Evolutionary conservation across 306 rosid genomes (phyloP).

Genomic region (Castanea mollissima): DNA sequence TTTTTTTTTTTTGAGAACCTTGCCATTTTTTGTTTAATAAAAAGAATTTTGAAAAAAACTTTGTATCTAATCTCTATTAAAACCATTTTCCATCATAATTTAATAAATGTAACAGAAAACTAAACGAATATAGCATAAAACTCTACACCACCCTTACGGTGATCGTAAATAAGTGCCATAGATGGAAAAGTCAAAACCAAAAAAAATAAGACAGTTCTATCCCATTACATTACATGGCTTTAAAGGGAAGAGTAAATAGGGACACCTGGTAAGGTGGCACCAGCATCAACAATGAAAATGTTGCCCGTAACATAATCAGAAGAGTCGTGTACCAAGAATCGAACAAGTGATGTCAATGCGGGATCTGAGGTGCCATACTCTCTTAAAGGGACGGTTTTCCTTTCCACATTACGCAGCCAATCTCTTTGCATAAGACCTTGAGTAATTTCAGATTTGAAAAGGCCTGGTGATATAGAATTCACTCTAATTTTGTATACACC

Average conservation of each 20-base stretch:
- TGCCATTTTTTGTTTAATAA: too few species aligned
- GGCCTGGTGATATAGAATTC: constrained; percentile 69
- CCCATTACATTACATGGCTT: too few species aligned
- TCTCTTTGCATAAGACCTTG: constrained; percentile 50
- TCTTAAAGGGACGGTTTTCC: constrained; percentile 52
- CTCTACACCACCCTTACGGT: too few species aligned
- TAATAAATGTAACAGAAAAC: too few species aligned
- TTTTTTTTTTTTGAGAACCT: too few species aligned
- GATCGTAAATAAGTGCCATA: too few species aligned
- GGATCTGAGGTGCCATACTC: constrained; percentile 57
- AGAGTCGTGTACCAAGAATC: constrained; percentile 70
- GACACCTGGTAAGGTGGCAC: constrained; percentile 59
- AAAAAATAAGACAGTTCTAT: too few species aligned
- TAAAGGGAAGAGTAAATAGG: constrained; percentile 76
- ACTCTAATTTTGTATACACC: constrained; percentile 70
- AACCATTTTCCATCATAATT: too few species aligned
- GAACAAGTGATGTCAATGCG: constrained; percentile 67
- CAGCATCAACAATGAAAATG: constrained; percentile 57
- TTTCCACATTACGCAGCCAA: constrained; percentile 58
- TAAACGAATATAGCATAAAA: too few species aligned
- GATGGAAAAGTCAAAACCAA: too few species aligned
- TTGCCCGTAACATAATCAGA: constrained; percentile 64
- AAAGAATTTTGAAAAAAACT: too few species aligned
- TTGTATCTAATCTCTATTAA: too few species aligned
- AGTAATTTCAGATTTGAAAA: constrained; percentile 78